Conservation (phyloP, 1,284 basidiomycete genomes). For the Sphagnurus paluster region DNA sequence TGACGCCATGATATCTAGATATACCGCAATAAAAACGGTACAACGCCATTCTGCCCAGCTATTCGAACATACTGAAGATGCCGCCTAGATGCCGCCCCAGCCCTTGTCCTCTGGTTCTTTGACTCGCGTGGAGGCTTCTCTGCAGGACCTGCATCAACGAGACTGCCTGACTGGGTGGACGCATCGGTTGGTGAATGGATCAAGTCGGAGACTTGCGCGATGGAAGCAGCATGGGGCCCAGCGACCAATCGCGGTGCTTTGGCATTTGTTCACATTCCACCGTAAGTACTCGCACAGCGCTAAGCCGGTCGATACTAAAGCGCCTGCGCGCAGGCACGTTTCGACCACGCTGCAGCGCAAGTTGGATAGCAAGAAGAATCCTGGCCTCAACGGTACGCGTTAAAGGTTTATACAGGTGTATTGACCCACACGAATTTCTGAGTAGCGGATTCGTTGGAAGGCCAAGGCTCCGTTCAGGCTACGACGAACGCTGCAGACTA, state of each 20-base stretch:
- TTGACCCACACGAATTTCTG: no score
- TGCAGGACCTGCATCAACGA: constrained; percentile 38
- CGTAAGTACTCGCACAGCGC: constrained; percentile 10
- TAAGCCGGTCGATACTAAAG: neutral
- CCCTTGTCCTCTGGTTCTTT: constrained; percentile 68
- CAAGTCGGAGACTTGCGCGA: constrained; percentile 44
- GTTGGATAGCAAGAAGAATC: constrained; percentile 50
- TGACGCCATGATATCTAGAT: constrained; percentile 6
- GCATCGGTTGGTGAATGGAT: constrained; percentile 62
- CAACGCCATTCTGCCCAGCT: neutral
- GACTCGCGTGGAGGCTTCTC: constrained; percentile 67
- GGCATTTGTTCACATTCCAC: constrained; percentile 73
- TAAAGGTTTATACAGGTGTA: no score
- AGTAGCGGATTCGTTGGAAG: constrained; percentile 50
- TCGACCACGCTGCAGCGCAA: constrained; percentile 45
- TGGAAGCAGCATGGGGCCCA: constrained; percentile 61
- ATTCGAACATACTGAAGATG: constrained; percentile 1
- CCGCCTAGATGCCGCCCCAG: constrained; percentile 45
- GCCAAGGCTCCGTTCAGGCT: constrained; percentile 60
- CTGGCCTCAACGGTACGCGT: constrained; percentile 64
- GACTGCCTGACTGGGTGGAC: constrained; percentile 69
- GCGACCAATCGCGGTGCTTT: constrained; percentile 50
- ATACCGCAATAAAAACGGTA: constrained; percentile 10
- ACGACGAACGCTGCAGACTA: constrained; percentile 34
- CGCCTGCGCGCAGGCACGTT: constrained; percentile 7